Base-by-base conservation (phyloP, 1,284 basidiomycete species). In the Sporisorium exsertum region DNA sequence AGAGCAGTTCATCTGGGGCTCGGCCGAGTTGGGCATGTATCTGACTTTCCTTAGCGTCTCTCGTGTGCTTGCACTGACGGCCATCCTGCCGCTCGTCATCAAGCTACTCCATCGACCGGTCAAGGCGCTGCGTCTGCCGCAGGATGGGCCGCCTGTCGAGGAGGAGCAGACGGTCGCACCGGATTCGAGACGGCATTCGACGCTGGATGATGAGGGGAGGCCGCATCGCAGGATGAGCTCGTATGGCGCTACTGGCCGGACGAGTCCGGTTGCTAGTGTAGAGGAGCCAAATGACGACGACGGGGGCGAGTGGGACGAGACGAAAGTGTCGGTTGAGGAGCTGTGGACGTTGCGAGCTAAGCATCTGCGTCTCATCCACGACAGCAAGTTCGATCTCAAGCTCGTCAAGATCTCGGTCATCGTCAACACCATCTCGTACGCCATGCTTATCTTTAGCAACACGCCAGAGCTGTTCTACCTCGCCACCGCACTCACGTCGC, bases 361-460 rank as follows among this genome's bases (percentile, higher is more conserved):
- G 49, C 80, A 83, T 27, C 66, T 85, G 5, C 77, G 81, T 12
- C 71, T 84, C 42, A 81, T 85, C 35, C 84, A 85, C 68, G 84
- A 85, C 59, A 79, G 76, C 59, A 75, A 77, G 42, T 84, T 85
- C 47, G 84, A 85, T 57, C 70, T 73, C 40, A 77, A 77, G 43
- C 71, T 77, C 24, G 58, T 71, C 51, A 66, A 68, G 58, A 71
- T 74, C 51, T 78, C 72, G 24, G 43, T 72, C 22, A 16, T 62
- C 6, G 51, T 76, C 67, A 77, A 77, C 45, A 55, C 59, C 18
- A 16, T 64, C 18, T 63, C 73, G 9, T 81, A 77, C 55, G 55
- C 52, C 7, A 15, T 72, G 29, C 47, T 78, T 6, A 40, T 78
- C 22, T 69, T 80, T n/a, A 50, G 67, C 24, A 50, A 54, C 26